Conservation (phyloP, 2,329 filamentous ascomycete genomes). For the Hymenoscyphus salicellus region DNA sequence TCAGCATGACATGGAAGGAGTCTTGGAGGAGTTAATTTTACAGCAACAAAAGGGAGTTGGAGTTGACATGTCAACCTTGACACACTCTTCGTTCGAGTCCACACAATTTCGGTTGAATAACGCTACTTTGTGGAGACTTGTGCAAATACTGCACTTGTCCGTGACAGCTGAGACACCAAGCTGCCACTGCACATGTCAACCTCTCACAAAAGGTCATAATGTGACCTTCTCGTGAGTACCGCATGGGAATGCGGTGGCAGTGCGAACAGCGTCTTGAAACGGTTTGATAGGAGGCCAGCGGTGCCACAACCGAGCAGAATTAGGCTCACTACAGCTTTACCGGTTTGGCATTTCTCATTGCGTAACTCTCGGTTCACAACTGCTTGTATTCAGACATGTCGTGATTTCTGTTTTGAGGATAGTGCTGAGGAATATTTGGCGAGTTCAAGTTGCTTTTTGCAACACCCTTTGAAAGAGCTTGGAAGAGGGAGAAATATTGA, state of each 20-base stretch:
- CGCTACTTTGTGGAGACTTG: conserved; percentile 2
- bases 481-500: neutral
- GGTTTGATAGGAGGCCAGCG: conserved; percentile 7
- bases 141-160: conserved; percentile 9
- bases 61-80: neutral
- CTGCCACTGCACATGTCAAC: conserved; percentile 8
- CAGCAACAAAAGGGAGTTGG: neutral
- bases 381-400: conserved; percentile 1
- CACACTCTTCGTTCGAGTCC: neutral
- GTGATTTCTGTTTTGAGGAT: conserved; percentile 7
- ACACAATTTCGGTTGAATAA: conserved; percentile 8
- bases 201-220: conserved; percentile 4
- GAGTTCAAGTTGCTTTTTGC: neutral
- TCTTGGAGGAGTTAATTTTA: neutral
- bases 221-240: conserved; percentile 16
- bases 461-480: neutral
- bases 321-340: conserved; percentile 5
- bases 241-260: conserved; percentile 14
- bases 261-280: neutral
- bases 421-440: neutral
- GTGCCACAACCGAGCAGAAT: conserved; percentile 4
- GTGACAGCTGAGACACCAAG: conserved; percentile 11
- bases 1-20: neutral
- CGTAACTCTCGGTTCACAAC: conserved; percentile 5
- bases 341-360: neutral